These are phyloP conservation scores for Eudorina sp. DNA, from an alignment of 139 green algal genomes.

Conservation along the genomic window DNA sequence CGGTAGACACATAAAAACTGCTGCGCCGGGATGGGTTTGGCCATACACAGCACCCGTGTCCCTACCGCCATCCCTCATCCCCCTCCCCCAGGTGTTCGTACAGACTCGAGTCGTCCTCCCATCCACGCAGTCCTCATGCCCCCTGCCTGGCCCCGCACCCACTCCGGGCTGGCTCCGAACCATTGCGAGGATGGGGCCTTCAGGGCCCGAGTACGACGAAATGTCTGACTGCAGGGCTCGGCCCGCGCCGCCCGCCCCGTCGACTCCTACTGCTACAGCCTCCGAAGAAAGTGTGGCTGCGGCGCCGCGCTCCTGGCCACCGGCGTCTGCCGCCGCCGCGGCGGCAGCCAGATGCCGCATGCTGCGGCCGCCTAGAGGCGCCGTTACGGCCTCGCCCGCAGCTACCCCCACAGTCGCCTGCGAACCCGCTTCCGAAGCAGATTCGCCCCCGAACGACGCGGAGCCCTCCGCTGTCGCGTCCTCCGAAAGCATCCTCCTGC, in stretches of 20 bases:
- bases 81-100: no score
- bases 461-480: not conserved
- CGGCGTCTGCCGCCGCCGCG: not conserved
- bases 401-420: not conserved
- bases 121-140: no score
- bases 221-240: not conserved
- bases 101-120: no score
- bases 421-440: no score
- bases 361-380: not conserved
- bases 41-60: no score
- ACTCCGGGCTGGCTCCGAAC: not conserved
- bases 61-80: no score
- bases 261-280: not conserved
- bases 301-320: not conserved
- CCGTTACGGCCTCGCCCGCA: not conserved
- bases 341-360: not conserved
- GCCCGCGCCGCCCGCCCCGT: not conserved
- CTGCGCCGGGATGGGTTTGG: no score
- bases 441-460: no score
- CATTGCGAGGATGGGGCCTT: not conserved
- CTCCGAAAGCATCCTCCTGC: not conserved
- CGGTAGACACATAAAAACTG: no score
- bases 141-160: no score
- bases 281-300: not conserved
- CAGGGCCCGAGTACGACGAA: not conserved